Conservation (phyloP, 2,329 filamentous ascomycete genomes). For the Alternaria incomplexa region DNA sequence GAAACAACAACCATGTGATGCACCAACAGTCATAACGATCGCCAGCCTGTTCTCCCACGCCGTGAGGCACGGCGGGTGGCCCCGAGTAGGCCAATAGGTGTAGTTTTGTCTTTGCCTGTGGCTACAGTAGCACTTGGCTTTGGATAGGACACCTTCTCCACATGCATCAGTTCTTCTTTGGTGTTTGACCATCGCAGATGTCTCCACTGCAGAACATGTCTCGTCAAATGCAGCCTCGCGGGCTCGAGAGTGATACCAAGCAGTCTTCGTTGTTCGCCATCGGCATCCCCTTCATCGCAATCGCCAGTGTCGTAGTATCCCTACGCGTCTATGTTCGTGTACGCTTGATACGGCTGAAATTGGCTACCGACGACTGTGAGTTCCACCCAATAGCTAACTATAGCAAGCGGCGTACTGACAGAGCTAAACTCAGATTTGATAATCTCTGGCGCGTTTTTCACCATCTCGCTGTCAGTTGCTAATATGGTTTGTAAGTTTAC, state of each 20-base stretch:
- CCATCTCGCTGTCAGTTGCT: not conserved
- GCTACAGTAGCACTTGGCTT: not conserved
- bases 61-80: not conserved
- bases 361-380: not conserved
- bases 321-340: not conserved
- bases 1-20: not conserved
- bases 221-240: not conserved
- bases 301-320: not conserved
- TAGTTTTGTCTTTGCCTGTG: not conserved
- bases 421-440: not conserved
- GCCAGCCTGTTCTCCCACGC: not conserved
- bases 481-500: not conserved
- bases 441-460: not conserved
- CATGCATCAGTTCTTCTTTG: not conserved
- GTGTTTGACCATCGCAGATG: not conserved
- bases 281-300: not conserved
- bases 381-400: accelerated
- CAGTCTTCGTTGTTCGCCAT: not conserved
- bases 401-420: not conserved
- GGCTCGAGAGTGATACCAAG: not conserved
- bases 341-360: not conserved
- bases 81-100: not conserved
- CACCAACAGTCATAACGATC: not conserved
- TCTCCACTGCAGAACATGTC: not conserved
- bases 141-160: not conserved